Percentiles rank a stretch among this genome's conserved stretches.
Evolutionary conservation across 495 filamentous ascomycete species (phyloP).

Genomic region (Viridothelium virens): DNA sequence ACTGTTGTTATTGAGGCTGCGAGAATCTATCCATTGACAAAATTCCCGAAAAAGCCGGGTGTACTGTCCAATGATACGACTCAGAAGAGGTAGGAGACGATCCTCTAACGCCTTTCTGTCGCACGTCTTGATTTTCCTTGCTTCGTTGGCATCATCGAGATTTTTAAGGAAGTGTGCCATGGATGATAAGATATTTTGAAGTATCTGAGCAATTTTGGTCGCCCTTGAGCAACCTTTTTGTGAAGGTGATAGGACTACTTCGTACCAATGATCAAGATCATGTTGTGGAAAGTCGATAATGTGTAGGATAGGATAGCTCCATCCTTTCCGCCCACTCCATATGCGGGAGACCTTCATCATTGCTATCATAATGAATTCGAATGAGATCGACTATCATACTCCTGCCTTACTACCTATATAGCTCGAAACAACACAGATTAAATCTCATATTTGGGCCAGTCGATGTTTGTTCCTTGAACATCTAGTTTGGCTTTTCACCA

Average conservation of each 20-base stretch:
- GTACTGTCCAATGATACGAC: neutral
- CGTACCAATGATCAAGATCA: neutral
- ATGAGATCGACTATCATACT: neutral
- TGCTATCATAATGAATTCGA: neutral
- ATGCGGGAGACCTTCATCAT: neutral
- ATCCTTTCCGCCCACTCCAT: slow-evolving; percentile 6
- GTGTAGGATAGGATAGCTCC: neutral
- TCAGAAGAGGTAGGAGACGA: slow-evolving; percentile 1
- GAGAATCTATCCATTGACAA: neutral
- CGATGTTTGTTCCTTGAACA: neutral
- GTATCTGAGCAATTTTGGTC: neutral
- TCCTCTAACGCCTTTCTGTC: neutral
- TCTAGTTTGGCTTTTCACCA: neutral
- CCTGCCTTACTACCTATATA: neutral
- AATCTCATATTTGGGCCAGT: neutral
- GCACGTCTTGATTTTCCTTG: neutral
- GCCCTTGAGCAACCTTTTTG: neutral
- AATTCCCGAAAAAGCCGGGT: neutral
- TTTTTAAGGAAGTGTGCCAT: neutral
- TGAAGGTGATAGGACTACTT: neutral
- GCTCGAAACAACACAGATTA: neutral
- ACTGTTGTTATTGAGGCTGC: neutral
- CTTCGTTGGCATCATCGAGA: neutral
- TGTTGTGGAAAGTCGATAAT: neutral
- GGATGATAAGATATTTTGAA: neutral